phyloP scores from a whole-genome alignment of 371 early-diverging fungal genomes.

The Rhizomucor miehei region DNA sequence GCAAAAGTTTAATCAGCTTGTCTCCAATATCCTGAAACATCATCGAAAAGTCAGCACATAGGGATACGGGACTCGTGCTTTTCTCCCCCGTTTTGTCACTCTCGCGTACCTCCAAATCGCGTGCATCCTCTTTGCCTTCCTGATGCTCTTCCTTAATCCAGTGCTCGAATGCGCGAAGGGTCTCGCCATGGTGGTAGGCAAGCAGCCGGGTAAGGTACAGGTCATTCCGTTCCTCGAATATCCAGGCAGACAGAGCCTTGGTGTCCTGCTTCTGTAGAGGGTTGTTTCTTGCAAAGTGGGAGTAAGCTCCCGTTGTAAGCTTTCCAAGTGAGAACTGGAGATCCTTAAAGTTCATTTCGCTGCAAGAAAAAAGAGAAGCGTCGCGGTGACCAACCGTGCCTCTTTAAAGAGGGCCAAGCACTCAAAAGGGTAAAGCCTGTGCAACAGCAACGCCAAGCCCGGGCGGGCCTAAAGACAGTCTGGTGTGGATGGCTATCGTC shows the following conservation, averaged over 20 bases:
- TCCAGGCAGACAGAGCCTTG: conserved; percentile 37
- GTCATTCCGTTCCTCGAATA: conserved; percentile 41
- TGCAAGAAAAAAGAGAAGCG: not conserved
- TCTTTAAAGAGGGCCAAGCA: no score
- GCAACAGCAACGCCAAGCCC: no score
- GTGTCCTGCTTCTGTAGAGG: conserved; percentile 45
- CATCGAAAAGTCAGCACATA: not conserved
- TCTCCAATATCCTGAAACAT: conserved; percentile 32
- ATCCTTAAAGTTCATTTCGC: conserved; percentile 40
- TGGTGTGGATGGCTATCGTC: no score
- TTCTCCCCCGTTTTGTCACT: not conserved
- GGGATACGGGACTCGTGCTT: not conserved
- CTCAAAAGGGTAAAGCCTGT: no score
- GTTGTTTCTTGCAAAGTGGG: conserved; percentile 40
- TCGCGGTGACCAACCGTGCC: no score
- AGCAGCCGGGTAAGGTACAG: conserved; percentile 34
- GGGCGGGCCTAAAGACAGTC: no score
- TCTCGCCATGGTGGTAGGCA: conserved; percentile 31
- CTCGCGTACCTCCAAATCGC: conserved; percentile 31
- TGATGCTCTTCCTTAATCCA: conserved; percentile 34
- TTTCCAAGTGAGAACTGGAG: conserved; percentile 43
- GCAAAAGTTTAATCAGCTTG: conserved; percentile 26
- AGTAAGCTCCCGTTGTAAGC: conserved; percentile 36
- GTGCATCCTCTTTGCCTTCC: conserved; percentile 19
- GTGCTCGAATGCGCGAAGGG: conserved; percentile 25